Percentiles rank a stretch among this genome's conserved stretches.
Evolutionary conservation across 1,284 basidiomycete species (phyloP).

Genomic region (Ganoderma sinense): DNA sequence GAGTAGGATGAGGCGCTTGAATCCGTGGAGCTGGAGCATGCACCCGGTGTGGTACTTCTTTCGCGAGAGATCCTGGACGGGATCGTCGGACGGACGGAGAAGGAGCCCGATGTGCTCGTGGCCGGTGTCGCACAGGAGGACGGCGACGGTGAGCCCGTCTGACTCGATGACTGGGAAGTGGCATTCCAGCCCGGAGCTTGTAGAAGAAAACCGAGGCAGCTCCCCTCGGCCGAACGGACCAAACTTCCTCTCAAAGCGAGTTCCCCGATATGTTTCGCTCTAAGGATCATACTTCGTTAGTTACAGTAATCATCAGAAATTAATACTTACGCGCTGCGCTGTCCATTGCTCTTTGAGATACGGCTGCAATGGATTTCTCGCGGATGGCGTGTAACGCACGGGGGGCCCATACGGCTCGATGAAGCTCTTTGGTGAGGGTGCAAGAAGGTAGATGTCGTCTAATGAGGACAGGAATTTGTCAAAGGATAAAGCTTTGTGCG

Average conservation of each 20-base stretch:
- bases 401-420: not conserved
- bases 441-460: not conserved
- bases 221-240: not conserved
- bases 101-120: slow-evolving; percentile 1
- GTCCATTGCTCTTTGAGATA: not conserved
- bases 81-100: not conserved
- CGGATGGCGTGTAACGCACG: not conserved
- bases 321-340: not conserved
- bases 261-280: not conserved
- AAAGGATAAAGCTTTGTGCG: not conserved
- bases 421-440: slow-evolving; percentile 1
- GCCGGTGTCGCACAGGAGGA: slow-evolving; percentile 5
- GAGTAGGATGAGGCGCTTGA: not conserved
- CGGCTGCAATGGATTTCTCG: not conserved
- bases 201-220: not conserved
- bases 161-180: not conserved
- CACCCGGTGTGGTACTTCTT: not conserved
- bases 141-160: not conserved
- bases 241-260: not conserved
- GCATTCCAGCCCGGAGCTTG: not conserved
- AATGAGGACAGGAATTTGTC: not conserved
- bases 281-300: not conserved
- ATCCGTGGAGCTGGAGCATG: not conserved
- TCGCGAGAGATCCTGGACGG: not conserved
- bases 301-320: not conserved